Evolutionary conservation across 2,329 filamentous ascomycete species (phyloP), one percentile per base, ranked within the genome.

Genomic region (Calonectria henricotiae): DNA sequence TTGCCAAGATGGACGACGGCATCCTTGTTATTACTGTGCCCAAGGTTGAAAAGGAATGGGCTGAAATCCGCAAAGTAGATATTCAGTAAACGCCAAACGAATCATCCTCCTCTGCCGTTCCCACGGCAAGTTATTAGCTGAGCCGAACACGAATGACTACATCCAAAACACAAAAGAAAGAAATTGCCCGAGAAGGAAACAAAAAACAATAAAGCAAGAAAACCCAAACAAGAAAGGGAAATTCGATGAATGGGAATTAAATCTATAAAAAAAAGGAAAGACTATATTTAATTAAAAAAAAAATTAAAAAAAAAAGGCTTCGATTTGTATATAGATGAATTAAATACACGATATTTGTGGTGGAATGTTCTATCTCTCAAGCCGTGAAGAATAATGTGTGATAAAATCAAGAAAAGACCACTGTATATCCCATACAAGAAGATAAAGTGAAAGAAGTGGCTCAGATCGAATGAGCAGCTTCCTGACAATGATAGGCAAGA

Each of bases 1-100:
- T 86, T 2, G 93, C 94, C 3, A 94, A 90, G 83, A 87, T 97
- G 82, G 92, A 94, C 80, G 92, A 96, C 79, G 94, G 94, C 5
- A 84, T 97, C 1, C 81, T 97, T 74, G 85, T 91, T 41, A 86
- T 97, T n/a, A 90, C 89, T n/a, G 89, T 97, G 1, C 93, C 93
- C 8, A 95, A 94, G 85, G 77, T 89, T 8, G 90, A 92, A 78
- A 89, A 86, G 81, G 90, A 90, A 74, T 90, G 90, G 85, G 92
- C 90, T 74, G 88, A 91, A 76, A 85, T 91, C 70, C 86, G 85
- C 78, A 88, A 88, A 80, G 86, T 91, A 46, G 88, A 91, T 67
- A 87, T 91, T 71, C 81, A 88, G 75, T 89, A 82, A 79, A 47
- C 47, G 6, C 8, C 4, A 13, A 20, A 13, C 13, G 17, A 5